These are phyloP conservation scores for Zygnema circumcarinatum DNA, from an alignment of 139 green algal genomes.

Conservation along the genomic window DNA sequence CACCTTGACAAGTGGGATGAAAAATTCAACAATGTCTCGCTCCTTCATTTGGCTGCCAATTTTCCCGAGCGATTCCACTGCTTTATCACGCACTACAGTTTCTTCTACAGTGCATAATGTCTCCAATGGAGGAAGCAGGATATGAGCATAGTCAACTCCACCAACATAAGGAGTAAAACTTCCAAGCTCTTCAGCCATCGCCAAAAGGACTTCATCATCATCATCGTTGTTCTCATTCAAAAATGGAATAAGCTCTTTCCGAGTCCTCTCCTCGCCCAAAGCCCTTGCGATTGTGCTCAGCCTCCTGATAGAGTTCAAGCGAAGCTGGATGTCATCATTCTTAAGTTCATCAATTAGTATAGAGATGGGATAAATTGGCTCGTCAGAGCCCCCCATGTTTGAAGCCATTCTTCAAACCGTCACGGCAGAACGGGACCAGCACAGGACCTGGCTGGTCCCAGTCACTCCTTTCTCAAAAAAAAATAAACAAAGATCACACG, in stretches of 20 bases:
- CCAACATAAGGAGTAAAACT: constrained; percentile 93
- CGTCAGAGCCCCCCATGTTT: constrained; percentile 53
- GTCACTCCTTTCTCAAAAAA: not conserved
- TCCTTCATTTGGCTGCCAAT: constrained; percentile 74
- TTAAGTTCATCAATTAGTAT: constrained; percentile 81
- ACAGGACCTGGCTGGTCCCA: constrained; percentile 2
- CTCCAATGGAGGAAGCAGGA: constrained; percentile 92
- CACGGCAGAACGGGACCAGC: constrained; percentile 5
- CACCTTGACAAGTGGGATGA: constrained; percentile 86
- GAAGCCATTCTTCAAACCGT: constrained; percentile 30
- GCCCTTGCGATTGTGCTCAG: constrained; percentile 92
- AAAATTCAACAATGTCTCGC: constrained; percentile 73
- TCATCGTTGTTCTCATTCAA: constrained; percentile 94
- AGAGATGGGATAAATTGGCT: constrained; percentile 84
- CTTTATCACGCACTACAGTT: constrained; percentile 96
- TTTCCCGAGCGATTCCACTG: constrained; percentile 85
- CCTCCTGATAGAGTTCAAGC: constrained; percentile 90
- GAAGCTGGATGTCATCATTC: constrained; percentile 90
- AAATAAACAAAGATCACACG: not conserved
- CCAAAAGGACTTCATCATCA: constrained; percentile 97
- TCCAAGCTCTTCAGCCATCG: constrained; percentile 95
- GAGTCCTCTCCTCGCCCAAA: constrained; percentile 91
- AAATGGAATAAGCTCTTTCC: constrained; percentile 97
- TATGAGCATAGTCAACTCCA: constrained; percentile 77
- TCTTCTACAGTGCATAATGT: constrained; percentile 93